These are phyloP conservation scores for Teratosphaeriaceae sp. DNA, from an alignment of 2,329 filamentous ascomycete genomes.

Conservation along the genomic window DNA sequence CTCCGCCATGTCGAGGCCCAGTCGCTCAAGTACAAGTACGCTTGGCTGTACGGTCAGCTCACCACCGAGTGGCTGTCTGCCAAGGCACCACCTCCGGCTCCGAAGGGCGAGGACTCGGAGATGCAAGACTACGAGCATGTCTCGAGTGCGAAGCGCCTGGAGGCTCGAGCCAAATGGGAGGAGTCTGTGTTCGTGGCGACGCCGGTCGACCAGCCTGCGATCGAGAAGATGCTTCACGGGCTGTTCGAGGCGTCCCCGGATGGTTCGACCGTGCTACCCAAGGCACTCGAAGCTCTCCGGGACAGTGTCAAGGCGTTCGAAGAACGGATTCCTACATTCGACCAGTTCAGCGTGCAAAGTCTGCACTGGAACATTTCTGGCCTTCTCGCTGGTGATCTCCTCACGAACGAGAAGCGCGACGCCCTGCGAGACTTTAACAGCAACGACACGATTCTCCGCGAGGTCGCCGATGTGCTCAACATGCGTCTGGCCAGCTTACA, in stretches of 20 bases:
- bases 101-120: not conserved
- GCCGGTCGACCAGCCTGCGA: not conserved
- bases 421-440: conserved; percentile 3
- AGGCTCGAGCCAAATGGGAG: conserved; percentile 2
- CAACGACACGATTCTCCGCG: not conserved
- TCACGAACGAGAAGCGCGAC: conserved; percentile 3
- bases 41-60: conserved; percentile 4
- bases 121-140: conserved; percentile 4
- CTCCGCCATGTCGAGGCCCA: conserved; percentile 2
- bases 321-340: not conserved
- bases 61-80: conserved; percentile 3
- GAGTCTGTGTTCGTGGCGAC: not conserved
- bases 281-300: not conserved
- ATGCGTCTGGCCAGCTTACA: not conserved
- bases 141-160: not conserved
- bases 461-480: conserved; percentile 3
- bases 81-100: not conserved
- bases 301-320: not conserved
- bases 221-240: not conserved
- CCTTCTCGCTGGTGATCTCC: conserved; percentile 1
- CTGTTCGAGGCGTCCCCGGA: not conserved
- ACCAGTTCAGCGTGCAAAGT: not conserved
- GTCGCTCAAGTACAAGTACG: conserved; percentile 4
- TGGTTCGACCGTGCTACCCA: not conserved
- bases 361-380: not conserved